Base-by-base conservation (phyloP, 495 filamentous ascomycete genomes). In the Penicillium argentinense region DNA sequence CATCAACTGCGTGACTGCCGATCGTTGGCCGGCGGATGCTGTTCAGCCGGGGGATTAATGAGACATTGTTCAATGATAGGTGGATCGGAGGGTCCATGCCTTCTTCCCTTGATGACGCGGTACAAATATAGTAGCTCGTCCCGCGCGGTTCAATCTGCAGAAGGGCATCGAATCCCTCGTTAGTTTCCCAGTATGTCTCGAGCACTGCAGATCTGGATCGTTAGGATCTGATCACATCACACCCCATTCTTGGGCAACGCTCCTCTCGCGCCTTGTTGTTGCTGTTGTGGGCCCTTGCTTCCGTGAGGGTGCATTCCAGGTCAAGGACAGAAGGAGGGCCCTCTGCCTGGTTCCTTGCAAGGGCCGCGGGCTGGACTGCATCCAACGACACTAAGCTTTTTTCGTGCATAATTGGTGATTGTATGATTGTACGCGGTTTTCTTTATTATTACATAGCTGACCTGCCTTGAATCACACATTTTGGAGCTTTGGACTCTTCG, bases 221-320 rank as follows among this genome's bases (percentile, higher is more conserved):
- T 18, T 9, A 45, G 18, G 13, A 42, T 48, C 43, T 45, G 16
- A 27, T 47, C 23, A 19, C 48, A 19, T 19, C 23, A 38, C 37
- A 28, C 27, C n/a, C 37, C 37, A 39, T 39, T 39, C 37, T 39
- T 26, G 23, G 37, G 37, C 37, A 18, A 36, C 18, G 17, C 33
- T 36, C 33, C 33, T 36, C 33, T 36, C 33, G 9, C 14, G 29
- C 14, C 9, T 13, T 39, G 33, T 9, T 17, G 14, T 41, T 18
- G 39, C 7, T 14, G 6, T 22, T 16, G 23, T 18, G 18, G 32
- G 57, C 57, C 57, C 57, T 60, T 60, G 57, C 57, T 57, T 42
- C 54, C 34, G 57, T 44, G 40, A 57, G 57, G 57, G 57, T 51
- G 45, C 57, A 60, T 60, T 60, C 57, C 57, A 46, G n/a, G 33